phyloP scores from a whole-genome alignment of 371 early-diverging fungal genomes.

The Circinella minor region DNA sequence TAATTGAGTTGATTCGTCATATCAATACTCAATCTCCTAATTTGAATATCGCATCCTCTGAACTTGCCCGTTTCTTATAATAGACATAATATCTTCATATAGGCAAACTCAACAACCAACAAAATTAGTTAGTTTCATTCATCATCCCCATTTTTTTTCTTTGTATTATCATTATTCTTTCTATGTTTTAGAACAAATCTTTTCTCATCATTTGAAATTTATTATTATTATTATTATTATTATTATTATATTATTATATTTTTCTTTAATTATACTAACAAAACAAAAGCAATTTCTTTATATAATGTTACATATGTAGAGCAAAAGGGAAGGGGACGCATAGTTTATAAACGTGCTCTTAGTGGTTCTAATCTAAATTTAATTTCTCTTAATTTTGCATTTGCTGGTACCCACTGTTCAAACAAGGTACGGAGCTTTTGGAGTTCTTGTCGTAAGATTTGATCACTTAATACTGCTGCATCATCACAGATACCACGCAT shows the following conservation, averaged over 20 bases:
- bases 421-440: constrained; percentile 63
- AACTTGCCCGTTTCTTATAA: constrained; percentile 21
- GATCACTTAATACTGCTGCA: constrained; percentile 58
- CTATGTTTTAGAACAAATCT: not conserved
- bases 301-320: too few species aligned
- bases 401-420: constrained; percentile 80
- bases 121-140: too few species aligned
- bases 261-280: too few species aligned
- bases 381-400: constrained; percentile 77
- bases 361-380: constrained; percentile 87
- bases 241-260: too few species aligned
- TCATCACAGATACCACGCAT: constrained; percentile 83
- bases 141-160: not conserved
- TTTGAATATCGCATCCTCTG: constrained; percentile 18
- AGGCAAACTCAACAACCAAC: too few species aligned
- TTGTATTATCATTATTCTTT: not conserved
- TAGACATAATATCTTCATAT: not conserved
- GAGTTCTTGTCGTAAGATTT: constrained; percentile 62
- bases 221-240: too few species aligned
- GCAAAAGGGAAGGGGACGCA: too few species aligned
- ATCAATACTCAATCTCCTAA: constrained; percentile 46
- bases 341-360: constrained; percentile 23
- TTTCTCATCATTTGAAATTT: not conserved
- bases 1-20: constrained; percentile 62
- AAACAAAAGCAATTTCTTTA: too few species aligned